Conservation (phyloP, 129 eudicot genomes). For the Helichrysum umbraculigerum region DNA sequence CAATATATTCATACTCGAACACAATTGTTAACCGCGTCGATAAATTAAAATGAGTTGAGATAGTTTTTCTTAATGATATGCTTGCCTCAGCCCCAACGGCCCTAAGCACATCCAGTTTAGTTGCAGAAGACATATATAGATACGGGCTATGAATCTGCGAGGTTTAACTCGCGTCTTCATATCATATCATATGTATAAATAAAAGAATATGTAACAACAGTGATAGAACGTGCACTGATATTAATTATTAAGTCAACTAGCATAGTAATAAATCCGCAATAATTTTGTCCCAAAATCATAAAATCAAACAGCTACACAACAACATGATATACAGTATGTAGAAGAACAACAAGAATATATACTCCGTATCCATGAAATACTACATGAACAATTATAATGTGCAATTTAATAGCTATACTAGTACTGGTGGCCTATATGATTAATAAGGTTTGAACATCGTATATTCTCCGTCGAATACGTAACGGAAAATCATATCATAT, state of each 20-base stretch:
- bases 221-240: background rate
- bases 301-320: background rate
- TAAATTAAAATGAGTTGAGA: too few relatives aligned
- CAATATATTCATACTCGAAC: too few relatives aligned
- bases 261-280: background rate
- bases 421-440: background rate
- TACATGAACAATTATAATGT: background rate
- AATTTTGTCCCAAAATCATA: background rate
- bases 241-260: background rate
- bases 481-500: background rate
- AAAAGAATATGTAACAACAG: too few relatives aligned
- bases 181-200: too few relatives aligned
- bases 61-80: too few relatives aligned
- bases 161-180: too few relatives aligned
- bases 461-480: background rate
- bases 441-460: background rate
- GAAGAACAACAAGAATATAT: background rate
- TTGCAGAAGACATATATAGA: too few relatives aligned
- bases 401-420: background rate
- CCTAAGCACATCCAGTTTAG: background rate
- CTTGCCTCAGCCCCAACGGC: too few relatives aligned
- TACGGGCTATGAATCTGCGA: too few relatives aligned
- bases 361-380: too few relatives aligned
- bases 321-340: background rate
- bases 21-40: too few relatives aligned